These are phyloP conservation scores for Aquilaria yunnanensis DNA, from an alignment of 345 rosid genomes.

Conservation along the genomic window DNA sequence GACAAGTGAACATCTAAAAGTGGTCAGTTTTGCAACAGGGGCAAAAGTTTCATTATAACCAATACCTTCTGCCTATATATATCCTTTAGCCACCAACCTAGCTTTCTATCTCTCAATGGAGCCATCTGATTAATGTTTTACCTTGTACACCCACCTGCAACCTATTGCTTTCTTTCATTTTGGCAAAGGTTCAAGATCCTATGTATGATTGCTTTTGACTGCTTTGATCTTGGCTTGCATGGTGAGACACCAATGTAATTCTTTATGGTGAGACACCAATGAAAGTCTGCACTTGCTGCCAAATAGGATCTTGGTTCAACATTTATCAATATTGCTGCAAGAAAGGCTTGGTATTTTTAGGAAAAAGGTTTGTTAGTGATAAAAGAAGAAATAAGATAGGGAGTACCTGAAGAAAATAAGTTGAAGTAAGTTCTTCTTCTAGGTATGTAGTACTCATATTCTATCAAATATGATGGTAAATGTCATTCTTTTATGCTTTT, in stretches of 20 bases:
- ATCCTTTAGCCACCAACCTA: neutral
- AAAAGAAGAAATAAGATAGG: neutral
- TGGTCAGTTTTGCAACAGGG: no score
- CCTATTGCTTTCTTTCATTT: neutral
- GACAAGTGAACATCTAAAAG: no score
- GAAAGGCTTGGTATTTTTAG: neutral
- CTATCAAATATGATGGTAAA: no score
- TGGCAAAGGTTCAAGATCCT: neutral
- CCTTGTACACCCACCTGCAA: neutral
- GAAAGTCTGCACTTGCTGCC: neutral
- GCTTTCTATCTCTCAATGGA: neutral
- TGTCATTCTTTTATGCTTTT: no score
- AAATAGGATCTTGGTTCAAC: neutral
- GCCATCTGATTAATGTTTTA: neutral
- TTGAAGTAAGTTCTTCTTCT: no score
- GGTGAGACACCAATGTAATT: no score
- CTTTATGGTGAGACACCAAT: no score
- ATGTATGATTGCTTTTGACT: neutral
- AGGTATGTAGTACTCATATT: no score
- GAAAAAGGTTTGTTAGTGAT: neutral
- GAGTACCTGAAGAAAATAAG: no score
- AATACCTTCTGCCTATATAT: neutral
- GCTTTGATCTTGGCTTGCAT: neutral
- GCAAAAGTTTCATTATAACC: neutral
- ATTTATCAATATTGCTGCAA: neutral